Base-by-base conservation (phyloP, 208 protist genomes). In the Strigomonas galati region DNA sequence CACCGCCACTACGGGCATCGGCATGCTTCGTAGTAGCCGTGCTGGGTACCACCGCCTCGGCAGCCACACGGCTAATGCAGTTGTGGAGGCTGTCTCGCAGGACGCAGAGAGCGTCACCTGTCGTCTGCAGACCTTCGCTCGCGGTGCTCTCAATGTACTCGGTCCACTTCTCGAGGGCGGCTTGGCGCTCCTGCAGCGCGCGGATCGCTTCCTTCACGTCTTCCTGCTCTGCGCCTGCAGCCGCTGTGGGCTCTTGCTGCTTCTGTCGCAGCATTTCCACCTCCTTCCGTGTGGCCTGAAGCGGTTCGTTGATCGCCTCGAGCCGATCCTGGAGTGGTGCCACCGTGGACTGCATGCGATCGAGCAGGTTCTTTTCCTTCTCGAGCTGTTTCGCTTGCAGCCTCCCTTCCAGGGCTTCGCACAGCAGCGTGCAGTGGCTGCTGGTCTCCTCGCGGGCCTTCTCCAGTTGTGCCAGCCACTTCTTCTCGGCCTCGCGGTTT, bases 41-140 rank as follows among this genome's bases (percentile, higher is more conserved):
- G n/a, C n/a, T n/a, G n/a, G n/a, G n/a, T n/a, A 14, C 23, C 35
- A 26, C 24, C 37, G 46, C 61, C n/a, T 78, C 68, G 14, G 66
- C 60, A 0, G 67, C 55, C 12, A 84, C 81, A 24, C 69, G 64
- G 0, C 24, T 37, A 0, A 93, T 79, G 43, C 83, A 86, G n/a
- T 81, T 40, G 43, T 80, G 72, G 19, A 86, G 63, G 37, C 66
- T 65, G 32, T 81, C 71, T 5, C 71, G 62, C 49, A 87, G 69
- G 7, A 64, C 65, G 0, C 49, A 58, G 7, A 87, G 64, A 7
- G 78, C 55, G 37, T 87, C 78, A 0, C 73, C 72, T 2, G 75
- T 81, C 35, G 67, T 64, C 55, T 63, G 35, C 24, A 80, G 49
- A 1, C 62, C 58, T 2, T 69, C 65, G 49, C 64, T 62, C 35